Evolutionary conservation across 2,329 filamentous ascomycete genomes (phyloP).

Genomic region (Apiospora marii): DNA sequence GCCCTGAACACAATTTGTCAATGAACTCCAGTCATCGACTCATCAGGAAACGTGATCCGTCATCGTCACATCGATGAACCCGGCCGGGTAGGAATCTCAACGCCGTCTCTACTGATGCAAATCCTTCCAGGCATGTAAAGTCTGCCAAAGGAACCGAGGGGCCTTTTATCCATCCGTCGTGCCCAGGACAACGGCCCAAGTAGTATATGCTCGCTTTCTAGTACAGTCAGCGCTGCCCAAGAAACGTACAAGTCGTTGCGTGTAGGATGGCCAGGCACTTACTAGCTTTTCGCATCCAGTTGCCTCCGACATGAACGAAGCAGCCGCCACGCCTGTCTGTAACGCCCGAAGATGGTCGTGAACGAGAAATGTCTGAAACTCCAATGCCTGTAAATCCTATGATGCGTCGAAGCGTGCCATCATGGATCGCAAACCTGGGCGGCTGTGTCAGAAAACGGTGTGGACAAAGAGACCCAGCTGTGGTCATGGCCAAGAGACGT

Average conservation of each 20-base stretch:
- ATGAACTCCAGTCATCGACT: constrained; percentile 9
- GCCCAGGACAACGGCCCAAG: constrained; percentile 14
- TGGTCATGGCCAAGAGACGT: background rate
- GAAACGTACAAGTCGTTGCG: background rate
- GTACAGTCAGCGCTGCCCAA: background rate
- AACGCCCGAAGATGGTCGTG: constrained; percentile 2
- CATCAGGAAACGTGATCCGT: constrained; percentile 5
- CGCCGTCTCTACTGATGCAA: constrained; percentile 9
- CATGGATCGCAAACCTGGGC: background rate
- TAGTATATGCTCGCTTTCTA: constrained; percentile 7
- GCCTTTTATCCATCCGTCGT: constrained; percentile 16
- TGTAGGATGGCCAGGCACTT: background rate
- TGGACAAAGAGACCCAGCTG: too few species aligned
- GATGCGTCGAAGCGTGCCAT: constrained; percentile 1
- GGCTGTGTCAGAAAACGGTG: background rate
- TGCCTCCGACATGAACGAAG: background rate
- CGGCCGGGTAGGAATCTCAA: constrained; percentile 9
- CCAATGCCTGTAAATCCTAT: background rate
- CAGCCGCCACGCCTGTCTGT: background rate
- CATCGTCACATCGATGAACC: background rate
- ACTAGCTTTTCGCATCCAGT: constrained; percentile 10
- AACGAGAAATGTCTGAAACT: constrained; percentile 7
- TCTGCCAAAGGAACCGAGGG: background rate
- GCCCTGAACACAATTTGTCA: background rate
- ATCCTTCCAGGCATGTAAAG: background rate